These are phyloP conservation scores for Suillus luteus DNA, from an alignment of 768 basidiomycete species.

Conservation along the genomic window DNA sequence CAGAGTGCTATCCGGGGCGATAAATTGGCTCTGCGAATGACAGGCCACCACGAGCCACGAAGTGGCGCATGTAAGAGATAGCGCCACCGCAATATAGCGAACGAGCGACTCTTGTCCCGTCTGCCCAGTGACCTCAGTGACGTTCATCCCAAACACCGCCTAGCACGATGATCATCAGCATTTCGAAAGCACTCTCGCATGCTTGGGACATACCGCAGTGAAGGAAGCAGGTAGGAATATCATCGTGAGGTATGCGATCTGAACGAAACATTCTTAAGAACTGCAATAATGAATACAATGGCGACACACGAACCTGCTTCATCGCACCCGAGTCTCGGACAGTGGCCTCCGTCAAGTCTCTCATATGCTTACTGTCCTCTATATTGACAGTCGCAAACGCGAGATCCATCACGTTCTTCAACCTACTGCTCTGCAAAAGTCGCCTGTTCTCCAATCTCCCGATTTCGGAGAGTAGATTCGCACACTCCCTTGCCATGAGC, in stretches of 20 bases:
- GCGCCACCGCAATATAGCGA: slow-evolving; percentile 41
- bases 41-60: slow-evolving; percentile 57
- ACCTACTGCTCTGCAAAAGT: slow-evolving; percentile 31
- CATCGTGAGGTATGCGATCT: slow-evolving; percentile 58
- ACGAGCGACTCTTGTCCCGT: slow-evolving; percentile 33
- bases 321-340: slow-evolving; percentile 17
- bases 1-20: slow-evolving; percentile 11
- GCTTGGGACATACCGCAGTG: slow-evolving; percentile 24
- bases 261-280: slow-evolving; percentile 16
- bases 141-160: slow-evolving; percentile 30
- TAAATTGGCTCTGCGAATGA: slow-evolving; percentile 32
- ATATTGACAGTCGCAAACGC: slow-evolving; percentile 58
- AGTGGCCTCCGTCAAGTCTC: slow-evolving; percentile 12
- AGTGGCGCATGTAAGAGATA: slow-evolving; percentile 50
- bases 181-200: background rate
- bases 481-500: slow-evolving; percentile 14
- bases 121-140: slow-evolving; percentile 31
- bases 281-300: background rate
- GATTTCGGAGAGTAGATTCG: slow-evolving; percentile 46
- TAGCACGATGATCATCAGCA: slow-evolving; percentile 23
- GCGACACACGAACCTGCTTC: slow-evolving; percentile 24
- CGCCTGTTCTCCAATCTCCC: slow-evolving; percentile 41
- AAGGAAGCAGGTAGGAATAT: slow-evolving; percentile 57
- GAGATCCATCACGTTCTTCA: slow-evolving; percentile 28
- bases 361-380: slow-evolving; percentile 38